Base-by-base conservation (phyloP, 208 protist genomes). In the Angomonas ambiguus region DNA sequence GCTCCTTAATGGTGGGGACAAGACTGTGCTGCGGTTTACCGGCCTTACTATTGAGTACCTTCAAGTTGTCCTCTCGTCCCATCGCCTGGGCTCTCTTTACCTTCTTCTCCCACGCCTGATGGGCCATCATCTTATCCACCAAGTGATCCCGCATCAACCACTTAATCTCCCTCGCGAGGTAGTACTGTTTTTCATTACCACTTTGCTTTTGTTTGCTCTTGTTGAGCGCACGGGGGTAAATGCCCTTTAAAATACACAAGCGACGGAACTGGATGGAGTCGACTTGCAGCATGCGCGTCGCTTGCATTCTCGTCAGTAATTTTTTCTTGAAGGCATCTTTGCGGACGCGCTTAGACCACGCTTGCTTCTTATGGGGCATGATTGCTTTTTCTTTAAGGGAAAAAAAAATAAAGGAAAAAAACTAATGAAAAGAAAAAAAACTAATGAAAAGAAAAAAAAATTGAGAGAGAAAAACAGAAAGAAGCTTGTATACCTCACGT, bases 171-270 rank as follows among this genome's bases (percentile, higher is more conserved):
- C 98, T 98, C 18, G 84, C 92, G 49, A 97, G 83, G 79, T 99
- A 99, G 84, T 99, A 99, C 38, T 98, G 97, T 77, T 98, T 99
- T 33, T 97, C 90, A 38, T 91, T 88, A 6, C 83, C 85, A 68
- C 84, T 96, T 67, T 96, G 79, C 78, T 98, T 97, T 80, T 98
- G 97, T 67, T 96, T 89, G 78, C 88, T 96, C 68, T 97, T 97
- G 57, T 72, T 76, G 31, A 98, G 97, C 27, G 97, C 95, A 27
- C 98, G 95, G 4, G 98, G 98, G 81, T 98, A 99, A 65, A 99
- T 96, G 42, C 98, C 98, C 73, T 99, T 99, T 33, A 99, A 86
- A 51, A 99, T 99, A 83, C 97, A 99, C 27, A 99, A 77, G 4
- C 96, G 89, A 49, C 94, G 82, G 73, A 98, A 98, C 63, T 98